Evolutionary conservation across 2,329 filamentous ascomycete genomes (phyloP).

Genomic region (Spiromastix sp.): DNA sequence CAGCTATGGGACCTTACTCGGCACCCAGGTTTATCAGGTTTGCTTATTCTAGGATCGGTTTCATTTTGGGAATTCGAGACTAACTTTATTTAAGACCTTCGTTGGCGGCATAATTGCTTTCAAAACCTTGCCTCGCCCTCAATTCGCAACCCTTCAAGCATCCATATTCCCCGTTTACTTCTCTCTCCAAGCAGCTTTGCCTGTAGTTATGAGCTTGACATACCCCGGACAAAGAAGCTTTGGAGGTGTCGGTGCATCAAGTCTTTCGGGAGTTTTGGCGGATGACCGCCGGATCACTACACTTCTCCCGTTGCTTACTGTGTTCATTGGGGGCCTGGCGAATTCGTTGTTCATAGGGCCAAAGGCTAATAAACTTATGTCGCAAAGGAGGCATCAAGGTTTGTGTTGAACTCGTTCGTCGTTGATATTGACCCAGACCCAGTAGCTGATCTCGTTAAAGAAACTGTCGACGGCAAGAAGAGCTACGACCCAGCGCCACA

Average conservation of each 20-base stretch:
- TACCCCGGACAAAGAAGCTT: slow-evolving; percentile 53
- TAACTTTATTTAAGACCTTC: slow-evolving; percentile 52
- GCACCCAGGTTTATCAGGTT: slow-evolving; percentile 78
- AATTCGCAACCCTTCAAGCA: slow-evolving; percentile 72
- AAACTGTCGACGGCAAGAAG: slow-evolving; percentile 81
- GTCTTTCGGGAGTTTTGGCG: slow-evolving; percentile 48
- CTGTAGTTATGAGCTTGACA: slow-evolving; percentile 64
- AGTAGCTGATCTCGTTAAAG: slow-evolving; percentile 26
- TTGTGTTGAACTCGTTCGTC: slow-evolving; percentile 19
- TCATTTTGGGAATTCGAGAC: background rate
- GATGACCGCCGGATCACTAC: slow-evolving; percentile 53
- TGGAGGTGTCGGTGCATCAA: slow-evolving; percentile 26
- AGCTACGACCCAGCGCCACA: slow-evolving; percentile 70
- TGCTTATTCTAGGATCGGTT: slow-evolving; percentile 13
- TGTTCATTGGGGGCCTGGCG: slow-evolving; percentile 57
- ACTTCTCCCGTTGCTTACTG: slow-evolving; percentile 56
- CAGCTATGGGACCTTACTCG: slow-evolving; percentile 81
- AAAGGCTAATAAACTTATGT: slow-evolving; percentile 63
- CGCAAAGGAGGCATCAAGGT: slow-evolving; percentile 69
- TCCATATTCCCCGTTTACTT: slow-evolving; percentile 79
- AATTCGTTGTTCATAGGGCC: slow-evolving; percentile 68
- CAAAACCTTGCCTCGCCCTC: slow-evolving; percentile 62
- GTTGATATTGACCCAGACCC: background rate
- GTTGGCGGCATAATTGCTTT: slow-evolving; percentile 63
- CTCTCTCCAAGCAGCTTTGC: slow-evolving; percentile 65